Conservation (phyloP, 495 filamentous ascomycete species). For the Chaetomium tenue region DNA sequence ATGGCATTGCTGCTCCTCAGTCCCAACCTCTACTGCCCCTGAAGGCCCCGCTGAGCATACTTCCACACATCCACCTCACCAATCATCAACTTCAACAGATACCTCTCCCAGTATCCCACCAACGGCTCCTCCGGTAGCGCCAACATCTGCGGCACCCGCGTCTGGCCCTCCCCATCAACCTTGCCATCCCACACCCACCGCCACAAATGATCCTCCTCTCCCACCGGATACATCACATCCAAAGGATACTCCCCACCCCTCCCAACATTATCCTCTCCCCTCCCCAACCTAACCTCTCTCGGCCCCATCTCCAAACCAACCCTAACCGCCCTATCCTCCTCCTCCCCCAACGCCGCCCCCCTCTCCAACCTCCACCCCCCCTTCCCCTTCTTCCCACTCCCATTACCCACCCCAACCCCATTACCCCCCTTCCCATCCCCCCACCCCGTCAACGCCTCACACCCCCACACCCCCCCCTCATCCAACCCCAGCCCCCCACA, state of each 20-base stretch:
- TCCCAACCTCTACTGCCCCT: background rate
- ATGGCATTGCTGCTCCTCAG: too few relatives aligned
- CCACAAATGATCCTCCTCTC: constrained; percentile 29
- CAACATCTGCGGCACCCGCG: constrained; percentile 27
- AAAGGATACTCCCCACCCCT: constrained; percentile 25
- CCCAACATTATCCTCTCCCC: background rate
- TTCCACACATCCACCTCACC: constrained; percentile 36
- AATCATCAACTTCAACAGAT: constrained; percentile 26
- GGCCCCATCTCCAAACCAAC: constrained; percentile 8
- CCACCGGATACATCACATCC: constrained; percentile 27
- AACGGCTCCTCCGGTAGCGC: constrained; percentile 35
- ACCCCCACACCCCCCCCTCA: constrained; percentile 32
- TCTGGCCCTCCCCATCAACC: constrained; percentile 16
- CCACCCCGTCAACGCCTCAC: constrained; percentile 20
- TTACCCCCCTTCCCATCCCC: background rate
- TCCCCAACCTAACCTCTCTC: constrained; percentile 12
- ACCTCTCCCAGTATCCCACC: constrained; percentile 37
- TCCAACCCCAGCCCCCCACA: constrained; percentile 33
- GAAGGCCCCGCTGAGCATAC: constrained; percentile 25
- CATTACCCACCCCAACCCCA: background rate
- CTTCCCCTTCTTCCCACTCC: background rate
- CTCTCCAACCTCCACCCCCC: constrained; percentile 27
- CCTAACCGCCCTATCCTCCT: constrained; percentile 4
- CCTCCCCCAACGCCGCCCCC: background rate
- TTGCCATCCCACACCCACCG: constrained; percentile 30